Conservation (phyloP, 2,329 filamentous ascomycete genomes). For the Fusarium chuoi region DNA sequence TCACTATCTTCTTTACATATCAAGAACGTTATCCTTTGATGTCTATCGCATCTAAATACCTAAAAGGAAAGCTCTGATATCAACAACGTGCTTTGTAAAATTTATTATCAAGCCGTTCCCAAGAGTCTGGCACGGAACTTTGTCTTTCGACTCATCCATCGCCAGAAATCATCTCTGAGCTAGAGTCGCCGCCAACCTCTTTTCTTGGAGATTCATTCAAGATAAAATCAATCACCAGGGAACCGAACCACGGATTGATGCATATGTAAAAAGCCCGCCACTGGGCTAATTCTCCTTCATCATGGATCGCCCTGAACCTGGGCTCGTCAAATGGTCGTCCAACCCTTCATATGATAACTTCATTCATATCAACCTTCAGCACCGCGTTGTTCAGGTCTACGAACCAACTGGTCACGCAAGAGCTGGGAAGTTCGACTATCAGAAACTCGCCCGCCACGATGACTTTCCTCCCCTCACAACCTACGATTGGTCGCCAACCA, state of each 20-base stretch:
- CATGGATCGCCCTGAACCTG: conserved; percentile 70
- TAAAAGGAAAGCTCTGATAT: background rate
- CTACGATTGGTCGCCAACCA: conserved; percentile 73
- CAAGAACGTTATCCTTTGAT: background rate
- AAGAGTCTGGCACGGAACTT: background rate
- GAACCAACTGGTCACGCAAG: conserved; percentile 69
- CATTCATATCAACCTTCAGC: conserved; percentile 72
- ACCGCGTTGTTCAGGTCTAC: conserved; percentile 71
- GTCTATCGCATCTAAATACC: conserved; percentile 16
- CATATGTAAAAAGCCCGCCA: background rate
- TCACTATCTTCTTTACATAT: background rate
- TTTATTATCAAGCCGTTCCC: background rate
- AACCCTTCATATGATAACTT: conserved; percentile 68
- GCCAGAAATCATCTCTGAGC: background rate
- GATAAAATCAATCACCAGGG: background rate
- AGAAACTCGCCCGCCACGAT: conserved; percentile 67
- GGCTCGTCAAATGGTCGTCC: conserved; percentile 74
- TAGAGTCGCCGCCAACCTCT: background rate
- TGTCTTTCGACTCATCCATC: conserved; percentile 1
- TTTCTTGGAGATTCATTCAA: background rate
- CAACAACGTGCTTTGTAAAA: background rate
- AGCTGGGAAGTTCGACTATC: conserved; percentile 66
- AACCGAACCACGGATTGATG: background rate
- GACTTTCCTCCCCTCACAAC: conserved; percentile 72
- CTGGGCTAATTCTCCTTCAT: conserved; percentile 27